Base-by-base conservation (phyloP, 352 stramenopile genomes). In the Phytophthora parvispora region DNA sequence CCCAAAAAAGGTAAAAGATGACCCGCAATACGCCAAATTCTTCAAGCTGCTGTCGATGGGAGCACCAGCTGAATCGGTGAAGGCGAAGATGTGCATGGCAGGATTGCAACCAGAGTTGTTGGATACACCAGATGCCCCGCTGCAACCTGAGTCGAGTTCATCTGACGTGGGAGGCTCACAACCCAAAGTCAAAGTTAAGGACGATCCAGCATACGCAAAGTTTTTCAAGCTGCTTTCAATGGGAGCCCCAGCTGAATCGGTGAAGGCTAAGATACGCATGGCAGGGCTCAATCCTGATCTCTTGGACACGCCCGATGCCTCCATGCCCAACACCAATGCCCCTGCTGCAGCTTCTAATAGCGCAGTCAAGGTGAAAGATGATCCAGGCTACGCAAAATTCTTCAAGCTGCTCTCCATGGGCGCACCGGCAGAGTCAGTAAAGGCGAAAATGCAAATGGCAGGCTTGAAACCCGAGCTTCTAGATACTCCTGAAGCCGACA, bases 171-270 rank as follows among this genome's bases (percentile, higher is more conserved):
- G 36, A 2, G 32, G 40, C 48, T 32, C 34, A 10, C 43, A 75
- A 56, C 25, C 68, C 25, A 56, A 67, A 52, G 59, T 84, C 18
- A 75, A 89, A 27, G 81, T 89, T 2, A 91, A 92, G 53, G 84
- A 92, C 13, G 72, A 90, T 38, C 79, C 83, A 0, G 73, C 74
- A 9, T 93, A 92, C 29, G 72, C 72, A 29, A 92, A 89, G 45
- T 93, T 91, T 51, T 93, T 93, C 74, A 93, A 90, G 57, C 38
- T 93, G 7, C 62, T 86, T n/a, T 80, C 81, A 0, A 90, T 93
- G 83, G 72, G 76, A 16, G 83, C 85, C 0, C 85, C 85, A 12
- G 60, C 69, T 2, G 67, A 81, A 16, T 86, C 75, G 0, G 85
- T 93, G 5, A 90, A 91, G 27, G 77, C 64, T 4, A 89, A 88